Percentiles rank a stretch among this genome's conserved stretches.
Conservation (phyloP, 768 basidiomycete genomes). For the Pleurotus sapidus region DNA sequence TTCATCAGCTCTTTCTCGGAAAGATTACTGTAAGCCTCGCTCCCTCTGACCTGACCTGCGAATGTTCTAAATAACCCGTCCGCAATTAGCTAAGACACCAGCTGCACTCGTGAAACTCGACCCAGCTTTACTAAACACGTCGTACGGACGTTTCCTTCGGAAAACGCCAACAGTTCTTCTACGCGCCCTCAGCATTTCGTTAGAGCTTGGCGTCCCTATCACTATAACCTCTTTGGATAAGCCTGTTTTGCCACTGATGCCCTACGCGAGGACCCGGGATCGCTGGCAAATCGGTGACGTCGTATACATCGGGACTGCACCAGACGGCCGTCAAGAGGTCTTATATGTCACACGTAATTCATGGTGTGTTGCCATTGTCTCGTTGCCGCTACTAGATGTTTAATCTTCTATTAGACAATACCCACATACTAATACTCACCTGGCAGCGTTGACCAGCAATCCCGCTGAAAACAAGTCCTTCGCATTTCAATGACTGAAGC, state of each 20-base stretch:
- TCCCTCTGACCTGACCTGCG: background rate
- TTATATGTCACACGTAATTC: conserved; percentile 8
- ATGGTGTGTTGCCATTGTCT: background rate
- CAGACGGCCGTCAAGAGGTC: conserved; percentile 11
- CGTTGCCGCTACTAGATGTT: background rate
- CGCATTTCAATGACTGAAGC: too few relatives aligned
- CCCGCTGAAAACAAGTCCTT: too few relatives aligned
- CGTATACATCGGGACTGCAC: conserved; percentile 12
- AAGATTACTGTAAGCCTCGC: conserved; percentile 22
- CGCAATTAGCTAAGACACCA: conserved; percentile 19
- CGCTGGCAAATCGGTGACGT: conserved; percentile 8
- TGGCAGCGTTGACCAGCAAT: background rate
- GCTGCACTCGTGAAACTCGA: conserved; percentile 38
- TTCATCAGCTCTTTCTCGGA: conserved; percentile 17
- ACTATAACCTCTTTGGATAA: conserved; percentile 25
- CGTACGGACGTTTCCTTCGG: conserved; percentile 28
- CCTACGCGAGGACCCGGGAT: conserved; percentile 5
- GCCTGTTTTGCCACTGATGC: conserved; percentile 9
- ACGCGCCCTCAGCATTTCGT: conserved; percentile 35
- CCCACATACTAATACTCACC: background rate
- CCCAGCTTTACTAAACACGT: conserved; percentile 26
- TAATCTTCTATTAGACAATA: background rate
- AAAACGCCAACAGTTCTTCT: conserved; percentile 31
- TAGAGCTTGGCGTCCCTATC: conserved; percentile 34
- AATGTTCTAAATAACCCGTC: conserved; percentile 1